Evolutionary conservation across 345 rosid genomes (phyloP), one percentile per base, ranked within the genome.

Genomic region (Brassica incana): DNA sequence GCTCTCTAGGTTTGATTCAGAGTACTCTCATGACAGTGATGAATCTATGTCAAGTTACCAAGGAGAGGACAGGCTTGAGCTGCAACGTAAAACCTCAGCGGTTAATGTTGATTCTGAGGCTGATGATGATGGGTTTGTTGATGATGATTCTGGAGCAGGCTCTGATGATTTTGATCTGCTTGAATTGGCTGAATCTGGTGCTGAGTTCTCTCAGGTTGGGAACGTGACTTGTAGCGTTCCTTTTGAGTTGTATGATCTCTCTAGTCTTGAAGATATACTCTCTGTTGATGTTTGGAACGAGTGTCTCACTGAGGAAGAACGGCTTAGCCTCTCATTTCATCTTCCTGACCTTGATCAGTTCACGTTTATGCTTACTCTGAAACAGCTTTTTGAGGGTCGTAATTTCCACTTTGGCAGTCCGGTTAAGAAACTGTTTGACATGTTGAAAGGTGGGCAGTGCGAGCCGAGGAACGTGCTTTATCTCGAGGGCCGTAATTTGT

Each of bases 231-330:
- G 98, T 84, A 85, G 88, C 81, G 79, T 93, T 71, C 98, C 98
- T 60, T 88, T 96, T 11, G 98, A 92, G 84, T 79, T 93, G 84
- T 92, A 88, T 77, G 98, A 93, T 87, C 97, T 96, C 71, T 73
- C 87, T 4, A 88, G 82, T 62, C 83, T 96, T 59, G 92, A 88
- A 79, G 91, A 84, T 81, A 86, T 96, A 68, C 85, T 96, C 77
- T 88, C 99, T 78, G 88, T 90, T 80, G 94, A 93, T 85, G 98
- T 89, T 73, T 96, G 99, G 99, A 96, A 96, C 73, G 97, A 92
- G 63, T 80, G 83, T 76, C 84, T 96, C 45, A 87, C 87, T 75
- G 98, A 96, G 56, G 98, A 92, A 25, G 99, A 96, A 67, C 87
- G 90, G 75, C 83, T 89, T 61, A 80, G 88, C 43, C 95, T 96